Base-by-base conservation (phyloP, 257 asterid genomes). In the Cinchona pubescens region DNA sequence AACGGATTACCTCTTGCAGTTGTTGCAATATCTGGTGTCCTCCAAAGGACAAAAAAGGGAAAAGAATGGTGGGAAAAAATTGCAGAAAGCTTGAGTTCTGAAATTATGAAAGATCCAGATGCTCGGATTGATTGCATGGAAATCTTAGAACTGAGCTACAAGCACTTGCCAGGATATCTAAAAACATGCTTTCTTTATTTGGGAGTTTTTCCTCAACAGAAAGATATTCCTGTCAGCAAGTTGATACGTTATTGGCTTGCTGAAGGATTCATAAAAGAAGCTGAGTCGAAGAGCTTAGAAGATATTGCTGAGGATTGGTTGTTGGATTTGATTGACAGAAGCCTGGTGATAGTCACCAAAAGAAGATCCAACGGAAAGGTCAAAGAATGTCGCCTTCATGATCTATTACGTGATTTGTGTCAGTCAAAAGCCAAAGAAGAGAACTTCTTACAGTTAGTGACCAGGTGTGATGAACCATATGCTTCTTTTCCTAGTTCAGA, bases 121-220 rank as follows among this genome's bases (percentile, higher is more conserved):
- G 46, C 29, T 45, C 38, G 37, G 40, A n/a, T n/a, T n/a, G n/a
- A n/a, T n/a, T 68, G 72, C 58, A 68, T 12, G 72, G 56, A 68
- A 68, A 68, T 68, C 23, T 45, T 68, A 12, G 72, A 68, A 18
- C 40, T 68, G 13, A 68, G 72, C 72, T 68, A 68, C 21, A 68
- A 25, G 12, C 58, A 68, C 23, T 15, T 68, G 12, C 72, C 72
- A 0, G 72, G 27, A 2, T 3, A 45, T 43, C 19, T 68, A 18
- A 43, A 42, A 43, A 14, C 40, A 13, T 68, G 75, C 51, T 53
- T 71, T 53, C 65, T 71, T 34, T 51, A 71, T 34, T 35, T 71
- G 45, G 75, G 75, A 14, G 49, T 13, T 18, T 71, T 71, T 51
- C 34, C 37, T 11, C 49, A 40, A 13, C 53, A 55, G 53, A 71